These are phyloP conservation scores for Trichoderma arundinaceum DNA, from an alignment of 2,329 filamentous ascomycete genomes.

Conservation along the genomic window DNA sequence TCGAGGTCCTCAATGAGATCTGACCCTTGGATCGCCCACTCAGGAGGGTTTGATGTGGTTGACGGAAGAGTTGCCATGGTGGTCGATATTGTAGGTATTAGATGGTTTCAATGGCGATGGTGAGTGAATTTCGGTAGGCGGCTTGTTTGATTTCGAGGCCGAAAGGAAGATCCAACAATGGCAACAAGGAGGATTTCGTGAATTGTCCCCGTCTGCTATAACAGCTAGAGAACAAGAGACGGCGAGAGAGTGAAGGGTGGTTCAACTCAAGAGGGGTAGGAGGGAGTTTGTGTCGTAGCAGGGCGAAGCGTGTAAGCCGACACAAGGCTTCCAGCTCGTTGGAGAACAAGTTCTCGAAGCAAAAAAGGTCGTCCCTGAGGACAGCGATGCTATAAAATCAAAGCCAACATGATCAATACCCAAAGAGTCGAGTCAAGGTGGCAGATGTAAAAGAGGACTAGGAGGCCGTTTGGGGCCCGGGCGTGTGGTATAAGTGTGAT, in stretches of 20 bases:
- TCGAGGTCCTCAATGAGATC: conserved; percentile 80
- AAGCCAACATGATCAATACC: conserved; percentile 44
- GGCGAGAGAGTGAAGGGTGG: neutral
- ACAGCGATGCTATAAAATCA: conserved; percentile 47
- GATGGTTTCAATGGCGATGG: neutral
- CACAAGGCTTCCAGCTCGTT: conserved; percentile 35
- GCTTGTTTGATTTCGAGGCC: conserved; percentile 38
- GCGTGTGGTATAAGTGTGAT: conserved; percentile 31
- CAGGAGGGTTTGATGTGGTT: conserved; percentile 39
- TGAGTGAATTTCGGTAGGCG: conserved; percentile 17
- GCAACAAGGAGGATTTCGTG: conserved; percentile 7
- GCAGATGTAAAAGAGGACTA: conserved; percentile 35
- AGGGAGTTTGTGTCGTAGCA: conserved; percentile 25
- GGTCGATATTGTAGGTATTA: conserved; percentile 25
- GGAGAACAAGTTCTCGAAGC: conserved; percentile 32
- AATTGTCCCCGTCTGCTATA: conserved; percentile 1
- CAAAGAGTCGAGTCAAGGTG: conserved; percentile 38
- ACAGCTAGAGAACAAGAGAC: neutral
- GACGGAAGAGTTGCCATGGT: conserved; percentile 40
- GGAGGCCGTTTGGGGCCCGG: conserved; percentile 30
- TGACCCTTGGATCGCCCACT: conserved; percentile 48
- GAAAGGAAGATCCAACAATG: neutral
- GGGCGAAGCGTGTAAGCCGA: conserved; percentile 38
- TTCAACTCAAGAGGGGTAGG: conserved; percentile 21
- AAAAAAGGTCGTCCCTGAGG: conserved; percentile 45